These are phyloP conservation scores for Psilocybe azurescens DNA, from an alignment of 768 basidiomycete genomes.

Conservation along the genomic window DNA sequence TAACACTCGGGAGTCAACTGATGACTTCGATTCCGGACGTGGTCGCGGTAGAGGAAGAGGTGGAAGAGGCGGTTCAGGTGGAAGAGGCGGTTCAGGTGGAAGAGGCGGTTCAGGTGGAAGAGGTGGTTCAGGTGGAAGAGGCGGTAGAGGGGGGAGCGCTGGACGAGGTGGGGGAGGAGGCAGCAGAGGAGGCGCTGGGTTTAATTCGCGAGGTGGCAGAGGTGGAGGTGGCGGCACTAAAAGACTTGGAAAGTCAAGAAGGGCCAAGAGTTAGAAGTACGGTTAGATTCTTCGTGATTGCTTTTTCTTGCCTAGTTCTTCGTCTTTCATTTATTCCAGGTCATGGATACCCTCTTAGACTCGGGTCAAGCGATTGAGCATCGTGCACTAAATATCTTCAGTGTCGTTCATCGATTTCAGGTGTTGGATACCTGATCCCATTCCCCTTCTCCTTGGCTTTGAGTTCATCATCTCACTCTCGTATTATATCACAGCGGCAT, in stretches of 20 bases:
- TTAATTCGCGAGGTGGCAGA: neutral
- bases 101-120: conserved; percentile 37
- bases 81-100: too few relatives aligned
- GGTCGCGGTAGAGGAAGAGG: conserved; percentile 35
- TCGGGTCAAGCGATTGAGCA: too few relatives aligned
- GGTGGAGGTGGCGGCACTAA: conserved; percentile 7
- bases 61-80: too few relatives aligned
- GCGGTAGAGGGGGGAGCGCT: conserved; percentile 5
- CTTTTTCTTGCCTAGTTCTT: neutral
- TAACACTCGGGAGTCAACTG: conserved; percentile 83
- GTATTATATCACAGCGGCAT: too few relatives aligned
- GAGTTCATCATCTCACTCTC: too few relatives aligned
- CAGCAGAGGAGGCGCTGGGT: neutral
- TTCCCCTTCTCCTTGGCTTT: too few relatives aligned
- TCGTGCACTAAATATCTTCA: too few relatives aligned
- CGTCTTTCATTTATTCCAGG: neutral
- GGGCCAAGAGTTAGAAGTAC: neutral
- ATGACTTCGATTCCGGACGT: conserved; percentile 62
- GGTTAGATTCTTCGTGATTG: neutral
- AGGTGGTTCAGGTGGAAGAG: conserved; percentile 34
- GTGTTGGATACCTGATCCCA: too few relatives aligned
- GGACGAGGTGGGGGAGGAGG: conserved; percentile 1
- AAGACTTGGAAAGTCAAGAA: conserved; percentile 11
- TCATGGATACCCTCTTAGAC: neutral
- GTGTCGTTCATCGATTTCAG: too few relatives aligned